Conservation (phyloP, 106 monocot genomes). For the Chionographis japonica region DNA sequence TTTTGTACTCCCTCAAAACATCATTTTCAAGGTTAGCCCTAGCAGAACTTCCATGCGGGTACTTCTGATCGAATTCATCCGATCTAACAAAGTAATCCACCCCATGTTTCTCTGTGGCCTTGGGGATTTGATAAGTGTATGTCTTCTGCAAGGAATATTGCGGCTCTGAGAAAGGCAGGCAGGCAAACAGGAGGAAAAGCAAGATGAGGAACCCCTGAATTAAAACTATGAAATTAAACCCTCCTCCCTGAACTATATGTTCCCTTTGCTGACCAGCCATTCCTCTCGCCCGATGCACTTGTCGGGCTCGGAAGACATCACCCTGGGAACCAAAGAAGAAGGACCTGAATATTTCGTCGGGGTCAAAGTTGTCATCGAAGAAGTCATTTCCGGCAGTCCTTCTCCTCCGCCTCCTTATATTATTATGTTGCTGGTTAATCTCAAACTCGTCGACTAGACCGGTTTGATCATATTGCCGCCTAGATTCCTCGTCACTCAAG, state of each 20-base stretch:
- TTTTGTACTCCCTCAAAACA: too few species aligned
- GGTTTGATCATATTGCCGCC: slow-evolving; percentile 49
- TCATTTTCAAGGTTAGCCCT: too few species aligned
- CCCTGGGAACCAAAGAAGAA: slow-evolving; percentile 51
- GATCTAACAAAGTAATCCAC: too few species aligned
- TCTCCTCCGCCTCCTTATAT: slow-evolving; percentile 32
- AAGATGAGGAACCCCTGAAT: slow-evolving; percentile 39
- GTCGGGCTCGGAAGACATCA: slow-evolving; percentile 22
- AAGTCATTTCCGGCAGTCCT: slow-evolving; percentile 18
- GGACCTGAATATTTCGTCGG: slow-evolving; percentile 67
- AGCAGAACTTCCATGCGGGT: too few species aligned
- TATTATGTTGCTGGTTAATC: slow-evolving; percentile 20
- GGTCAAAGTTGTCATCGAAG: slow-evolving; percentile 49
- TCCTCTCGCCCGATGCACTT: slow-evolving; percentile 31
- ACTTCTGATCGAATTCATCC: too few species aligned
- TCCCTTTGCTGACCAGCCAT: slow-evolving; percentile 16
- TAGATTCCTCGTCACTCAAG: slow-evolving; percentile 51
- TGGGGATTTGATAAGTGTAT: too few species aligned
- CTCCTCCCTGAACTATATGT: slow-evolving; percentile 16
- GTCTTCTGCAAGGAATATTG: slow-evolving; percentile 43
- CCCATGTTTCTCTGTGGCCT: too few species aligned
- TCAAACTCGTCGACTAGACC: slow-evolving; percentile 35
- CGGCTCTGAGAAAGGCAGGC: slow-evolving; percentile 32
- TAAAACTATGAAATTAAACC: slow-evolving; percentile 21
- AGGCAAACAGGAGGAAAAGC: slow-evolving; percentile 36